phyloP scores from a whole-genome alignment of 2,329 filamentous ascomycete species.

The Alternaria sp. region DNA sequence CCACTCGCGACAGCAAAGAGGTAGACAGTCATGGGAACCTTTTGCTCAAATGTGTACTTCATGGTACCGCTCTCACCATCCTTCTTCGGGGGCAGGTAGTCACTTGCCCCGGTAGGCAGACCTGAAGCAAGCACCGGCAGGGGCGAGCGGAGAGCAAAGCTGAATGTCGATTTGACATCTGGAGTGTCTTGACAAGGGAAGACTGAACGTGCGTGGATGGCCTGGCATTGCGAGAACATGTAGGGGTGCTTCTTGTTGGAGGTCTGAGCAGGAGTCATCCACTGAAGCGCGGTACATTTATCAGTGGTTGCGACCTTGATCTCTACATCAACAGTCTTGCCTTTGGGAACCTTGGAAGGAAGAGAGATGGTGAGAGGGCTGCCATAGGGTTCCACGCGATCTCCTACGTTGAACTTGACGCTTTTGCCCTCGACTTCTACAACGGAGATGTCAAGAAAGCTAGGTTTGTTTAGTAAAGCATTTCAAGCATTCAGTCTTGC shows the following conservation, averaged over 20 bases:
- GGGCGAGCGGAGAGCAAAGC: slow-evolving; percentile 84
- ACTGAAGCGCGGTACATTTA: slow-evolving; percentile 90
- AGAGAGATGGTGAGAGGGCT: slow-evolving; percentile 70
- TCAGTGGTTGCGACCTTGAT: slow-evolving; percentile 75
- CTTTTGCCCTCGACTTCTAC: slow-evolving; percentile 72
- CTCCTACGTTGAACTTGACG: slow-evolving; percentile 72
- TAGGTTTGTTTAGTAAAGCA: slow-evolving; percentile 19
- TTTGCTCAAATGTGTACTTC: slow-evolving; percentile 85
- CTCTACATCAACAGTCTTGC: slow-evolving; percentile 56
- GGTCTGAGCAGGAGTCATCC: slow-evolving; percentile 92
- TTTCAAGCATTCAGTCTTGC: neutral
- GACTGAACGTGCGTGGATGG: slow-evolving; percentile 90
- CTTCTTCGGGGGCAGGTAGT: slow-evolving; percentile 56
- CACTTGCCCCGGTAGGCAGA: slow-evolving; percentile 63
- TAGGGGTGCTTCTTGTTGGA: slow-evolving; percentile 96
- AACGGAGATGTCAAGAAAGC: slow-evolving; percentile 74
- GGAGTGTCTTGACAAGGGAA: slow-evolving; percentile 98
- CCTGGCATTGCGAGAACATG: slow-evolving; percentile 98
- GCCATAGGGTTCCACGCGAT: slow-evolving; percentile 75
- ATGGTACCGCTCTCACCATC: slow-evolving; percentile 62
- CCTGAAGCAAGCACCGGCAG: slow-evolving; percentile 93
- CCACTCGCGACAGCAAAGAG: slow-evolving; percentile 89
- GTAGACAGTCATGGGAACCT: slow-evolving; percentile 91
- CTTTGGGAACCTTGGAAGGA: slow-evolving; percentile 54
- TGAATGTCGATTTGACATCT: slow-evolving; percentile 94